A percentile compares a stretch with the other conserved stretches of the same genome.
These are phyloP conservation scores for Ophiostoma piceae DNA, from an alignment of 2,329 filamentous ascomycete genomes.

Conservation along the genomic window DNA sequence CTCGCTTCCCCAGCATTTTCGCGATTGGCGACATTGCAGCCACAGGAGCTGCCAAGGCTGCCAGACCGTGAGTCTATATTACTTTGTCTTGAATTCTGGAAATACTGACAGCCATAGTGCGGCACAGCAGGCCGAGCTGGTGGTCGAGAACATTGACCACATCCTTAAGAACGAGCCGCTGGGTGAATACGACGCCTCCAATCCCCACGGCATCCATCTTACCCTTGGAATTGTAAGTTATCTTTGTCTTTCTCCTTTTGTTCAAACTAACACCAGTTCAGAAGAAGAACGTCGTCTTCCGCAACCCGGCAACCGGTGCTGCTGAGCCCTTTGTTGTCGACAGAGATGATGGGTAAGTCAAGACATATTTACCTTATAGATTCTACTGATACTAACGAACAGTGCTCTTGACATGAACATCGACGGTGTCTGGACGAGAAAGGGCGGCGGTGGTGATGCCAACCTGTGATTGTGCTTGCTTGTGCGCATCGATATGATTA, in stretches of 20 bases:
- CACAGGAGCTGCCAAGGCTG: conserved; percentile 39
- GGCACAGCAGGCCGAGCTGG: conserved; percentile 21
- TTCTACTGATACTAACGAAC: neutral
- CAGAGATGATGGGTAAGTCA: conserved; percentile 20
- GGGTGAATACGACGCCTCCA: conserved; percentile 18
- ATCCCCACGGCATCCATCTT: conserved; percentile 24
- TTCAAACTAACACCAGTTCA: neutral
- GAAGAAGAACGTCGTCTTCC: conserved; percentile 25
- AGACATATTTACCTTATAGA: no score
- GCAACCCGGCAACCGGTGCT: conserved; percentile 16
- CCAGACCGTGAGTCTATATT: conserved; percentile 14
- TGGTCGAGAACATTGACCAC: conserved; percentile 24
- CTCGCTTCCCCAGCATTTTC: conserved; percentile 45
- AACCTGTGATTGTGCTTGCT: conserved; percentile 7
- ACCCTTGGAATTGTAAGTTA: conserved; percentile 22
- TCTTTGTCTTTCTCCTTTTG: neutral
- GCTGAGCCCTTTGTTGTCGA: conserved; percentile 1
- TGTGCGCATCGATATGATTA: neutral
- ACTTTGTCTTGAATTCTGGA: no score
- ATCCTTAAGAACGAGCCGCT: conserved; percentile 24
- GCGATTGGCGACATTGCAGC: conserved; percentile 61
- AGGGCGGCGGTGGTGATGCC: conserved; percentile 21
- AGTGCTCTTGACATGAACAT: conserved; percentile 23
- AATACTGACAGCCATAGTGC: conserved; percentile 5
- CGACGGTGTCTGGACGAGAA: conserved; percentile 21